phyloP scores from a whole-genome alignment of 2,329 filamentous ascomycete species.

The Penicillium aurantiogriseum region DNA sequence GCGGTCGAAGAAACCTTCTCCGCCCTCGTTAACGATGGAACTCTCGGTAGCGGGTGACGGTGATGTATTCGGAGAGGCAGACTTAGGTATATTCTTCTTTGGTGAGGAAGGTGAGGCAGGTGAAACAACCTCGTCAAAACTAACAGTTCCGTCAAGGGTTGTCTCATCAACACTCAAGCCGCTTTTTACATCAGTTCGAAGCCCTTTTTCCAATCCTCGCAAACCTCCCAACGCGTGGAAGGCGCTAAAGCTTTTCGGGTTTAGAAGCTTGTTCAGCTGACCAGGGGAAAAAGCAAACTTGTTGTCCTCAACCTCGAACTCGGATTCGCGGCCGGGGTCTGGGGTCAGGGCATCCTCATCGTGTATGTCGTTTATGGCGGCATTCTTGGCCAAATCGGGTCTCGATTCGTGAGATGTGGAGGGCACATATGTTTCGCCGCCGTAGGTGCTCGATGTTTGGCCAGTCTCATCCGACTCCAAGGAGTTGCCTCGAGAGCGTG shows the following conservation, averaged over 20 bases:
- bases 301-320: conserved; percentile 67
- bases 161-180: conserved; percentile 72
- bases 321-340: conserved; percentile 68
- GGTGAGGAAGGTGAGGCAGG: conserved; percentile 3
- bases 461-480: conserved; percentile 61
- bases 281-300: conserved; percentile 72
- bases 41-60: conserved; percentile 2
- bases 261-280: conserved; percentile 72
- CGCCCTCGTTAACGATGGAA: conserved; percentile 8
- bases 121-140: conserved; percentile 61
- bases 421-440: conserved; percentile 54
- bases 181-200: conserved; percentile 62
- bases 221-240: conserved; percentile 75
- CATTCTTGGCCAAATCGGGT: conserved; percentile 44
- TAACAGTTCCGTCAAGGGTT: conserved; percentile 60
- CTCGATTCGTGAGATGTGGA: conserved; percentile 45
- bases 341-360: conserved; percentile 64
- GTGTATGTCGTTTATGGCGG: conserved; percentile 58
- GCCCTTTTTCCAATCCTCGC: conserved; percentile 68
- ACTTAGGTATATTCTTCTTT: conserved; percentile 28
- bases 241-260: conserved; percentile 73
- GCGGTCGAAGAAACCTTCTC: conserved; percentile 54
- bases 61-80: conserved; percentile 21
- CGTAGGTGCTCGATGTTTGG: conserved; percentile 53
- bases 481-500: conserved; percentile 64